Evolutionary conservation across 2,329 filamentous ascomycete genomes (phyloP).

Genomic region (Diaporthe longicolla): DNA sequence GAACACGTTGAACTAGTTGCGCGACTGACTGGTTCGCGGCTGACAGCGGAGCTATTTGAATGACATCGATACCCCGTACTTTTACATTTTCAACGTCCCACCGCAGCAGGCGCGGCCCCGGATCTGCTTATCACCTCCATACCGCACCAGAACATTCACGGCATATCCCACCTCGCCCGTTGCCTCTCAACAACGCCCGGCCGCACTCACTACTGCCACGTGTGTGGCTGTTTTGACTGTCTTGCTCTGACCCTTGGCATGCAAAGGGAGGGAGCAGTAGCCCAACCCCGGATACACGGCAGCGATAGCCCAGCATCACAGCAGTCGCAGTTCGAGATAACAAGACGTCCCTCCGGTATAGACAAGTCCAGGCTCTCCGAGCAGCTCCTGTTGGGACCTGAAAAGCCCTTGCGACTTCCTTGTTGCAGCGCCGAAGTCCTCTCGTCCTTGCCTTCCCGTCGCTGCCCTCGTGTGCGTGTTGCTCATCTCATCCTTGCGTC

Average conservation of each 20-base stretch:
- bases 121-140: constrained; percentile 24
- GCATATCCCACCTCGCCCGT: constrained; percentile 1
- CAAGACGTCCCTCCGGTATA: background rate
- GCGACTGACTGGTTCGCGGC: constrained; percentile 22
- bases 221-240: constrained; percentile 14
- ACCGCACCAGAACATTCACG: constrained; percentile 5
- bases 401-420: background rate
- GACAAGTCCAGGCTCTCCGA: background rate
- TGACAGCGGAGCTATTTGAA: constrained; percentile 29
- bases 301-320: constrained; percentile 12
- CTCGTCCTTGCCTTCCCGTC: constrained; percentile 13
- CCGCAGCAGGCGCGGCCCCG: constrained; percentile 17
- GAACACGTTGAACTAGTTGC: constrained; percentile 19
- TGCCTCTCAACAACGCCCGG: constrained; percentile 18
- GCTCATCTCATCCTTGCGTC: constrained; percentile 13
- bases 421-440: background rate
- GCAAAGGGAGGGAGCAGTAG: constrained; percentile 2
- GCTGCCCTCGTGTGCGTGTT: constrained; percentile 22
- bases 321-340: constrained; percentile 16
- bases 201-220: constrained; percentile 35
- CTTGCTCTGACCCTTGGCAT: background rate
- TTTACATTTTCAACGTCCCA: constrained; percentile 15
- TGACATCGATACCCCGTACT: constrained; percentile 29
- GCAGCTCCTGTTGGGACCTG: background rate
- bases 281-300: constrained; percentile 23